Conservation (phyloP, 1,284 basidiomycete species). For the Ustilago lituana region DNA sequence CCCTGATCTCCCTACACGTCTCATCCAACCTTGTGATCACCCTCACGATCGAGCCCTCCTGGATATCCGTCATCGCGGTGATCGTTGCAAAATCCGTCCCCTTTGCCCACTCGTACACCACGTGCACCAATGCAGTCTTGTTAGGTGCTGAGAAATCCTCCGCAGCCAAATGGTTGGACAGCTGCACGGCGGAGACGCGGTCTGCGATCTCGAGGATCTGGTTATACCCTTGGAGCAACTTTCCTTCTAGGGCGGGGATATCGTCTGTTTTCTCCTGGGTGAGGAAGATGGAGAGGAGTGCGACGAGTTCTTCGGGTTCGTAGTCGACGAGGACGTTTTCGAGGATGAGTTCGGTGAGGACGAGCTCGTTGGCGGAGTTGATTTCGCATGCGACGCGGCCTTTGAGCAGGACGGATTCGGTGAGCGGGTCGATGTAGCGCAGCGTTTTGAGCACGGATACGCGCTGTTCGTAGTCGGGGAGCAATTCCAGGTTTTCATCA, state of each 20-base stretch:
- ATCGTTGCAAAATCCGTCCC: constrained; percentile 98
- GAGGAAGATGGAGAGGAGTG: constrained; percentile 92
- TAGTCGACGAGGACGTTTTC: constrained; percentile 91
- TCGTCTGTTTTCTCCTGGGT: constrained; percentile 96
- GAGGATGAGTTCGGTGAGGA: constrained; percentile 94
- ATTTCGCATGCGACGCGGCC: constrained; percentile 99
- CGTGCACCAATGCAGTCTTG: constrained; percentile 80
- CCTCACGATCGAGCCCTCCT: constrained; percentile 96
- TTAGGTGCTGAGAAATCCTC: constrained; percentile 54
- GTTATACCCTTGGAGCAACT: constrained; percentile 78
- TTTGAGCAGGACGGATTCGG: constrained; percentile 89
- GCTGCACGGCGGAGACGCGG: constrained; percentile 81
- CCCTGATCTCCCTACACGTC: constrained; percentile 94
- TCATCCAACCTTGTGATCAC: constrained; percentile 96
- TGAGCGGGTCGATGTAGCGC: constrained; percentile 71
- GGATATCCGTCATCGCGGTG: constrained; percentile 88
- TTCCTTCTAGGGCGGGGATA: constrained; percentile 81
- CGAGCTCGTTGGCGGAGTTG: constrained; percentile 86
- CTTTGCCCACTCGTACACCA: constrained; percentile 98
- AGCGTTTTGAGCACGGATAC: constrained; percentile 90
- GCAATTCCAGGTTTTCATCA: constrained; percentile 93
- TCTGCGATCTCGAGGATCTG: constrained; percentile 84
- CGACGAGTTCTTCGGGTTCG: constrained; percentile 96
- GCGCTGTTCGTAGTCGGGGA: constrained; percentile 96
- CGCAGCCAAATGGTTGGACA: constrained; percentile 73